Evolutionary conservation across 352 stramenopile genomes (phyloP), one percentile per base, ranked within the genome.

Genomic region (Phytophthora pistaciae): DNA sequence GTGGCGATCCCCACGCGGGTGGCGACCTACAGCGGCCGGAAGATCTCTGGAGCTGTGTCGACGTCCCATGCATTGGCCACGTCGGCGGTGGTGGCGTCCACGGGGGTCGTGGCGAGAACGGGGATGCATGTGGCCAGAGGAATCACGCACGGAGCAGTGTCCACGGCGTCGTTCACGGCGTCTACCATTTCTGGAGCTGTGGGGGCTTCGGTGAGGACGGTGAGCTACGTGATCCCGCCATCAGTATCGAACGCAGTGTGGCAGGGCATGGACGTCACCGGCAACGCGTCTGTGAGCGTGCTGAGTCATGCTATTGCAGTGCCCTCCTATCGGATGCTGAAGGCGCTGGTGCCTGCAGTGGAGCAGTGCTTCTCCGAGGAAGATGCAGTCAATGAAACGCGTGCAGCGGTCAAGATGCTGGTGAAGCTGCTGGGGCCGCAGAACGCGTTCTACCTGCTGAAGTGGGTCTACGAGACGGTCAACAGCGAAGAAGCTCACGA

Each of bases 401-500:
- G 80, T 31, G 70, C 83, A 38, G 56, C 64, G 13, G 85, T 93
- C 5, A 80, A 80, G 36, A 61, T 89, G 58, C 60, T 94, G 7
- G 74, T 92, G 8, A 80, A 83, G 27, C 29, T 88, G 21, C 55
- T 94, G 14, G 87, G 87, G 0, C 87, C 87, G 18, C 87, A 94
- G 60, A 93, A 92, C 57, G 87, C 85, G 14, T 87, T 91, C 53
- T 90, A 91, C 64, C 20, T 93, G 50, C 69, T 94, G 29, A 91
- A 92, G 64, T 89, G 72, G 57, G 59, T 87, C 36, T 91, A 93
- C 71, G 83, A 94, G 72, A 85, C 80, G 0, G 72, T 92, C 27
- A 92, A 92, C 67, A 93, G 85, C 38, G 87, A 94, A 50, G 87
- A 92, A 73, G 72, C 79, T 6, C 78, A 90, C 61, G 87, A 94